Conservation (phyloP, 495 filamentous ascomycete species). For the Aspergillus leporis region DNA sequence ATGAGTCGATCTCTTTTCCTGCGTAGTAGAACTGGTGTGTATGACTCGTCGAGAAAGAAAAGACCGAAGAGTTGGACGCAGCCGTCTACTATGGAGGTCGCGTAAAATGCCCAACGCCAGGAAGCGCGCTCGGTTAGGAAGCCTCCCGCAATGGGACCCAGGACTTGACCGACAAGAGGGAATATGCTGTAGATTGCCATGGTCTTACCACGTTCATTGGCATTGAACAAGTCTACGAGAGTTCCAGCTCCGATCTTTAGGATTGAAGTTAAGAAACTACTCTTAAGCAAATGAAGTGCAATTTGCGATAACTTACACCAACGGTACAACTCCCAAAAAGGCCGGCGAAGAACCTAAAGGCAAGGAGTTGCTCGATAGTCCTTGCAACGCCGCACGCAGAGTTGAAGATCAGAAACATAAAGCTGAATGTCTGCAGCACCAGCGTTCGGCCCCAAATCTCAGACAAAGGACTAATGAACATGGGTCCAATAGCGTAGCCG, state of each 20-base stretch:
- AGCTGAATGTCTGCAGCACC: conserved; percentile 9
- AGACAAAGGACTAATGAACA: conserved; percentile 13
- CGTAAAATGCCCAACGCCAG: conserved; percentile 60
- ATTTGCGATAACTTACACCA: conserved; percentile 34
- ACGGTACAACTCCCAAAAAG: conserved; percentile 50
- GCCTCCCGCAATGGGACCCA: conserved; percentile 52
- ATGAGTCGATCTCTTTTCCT: background rate
- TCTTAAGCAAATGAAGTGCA: conserved; percentile 24
- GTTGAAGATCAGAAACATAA: conserved; percentile 50
- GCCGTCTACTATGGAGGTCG: conserved; percentile 47
- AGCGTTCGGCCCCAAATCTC: conserved; percentile 16
- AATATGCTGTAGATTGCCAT: conserved; percentile 52
- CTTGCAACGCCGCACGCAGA: conserved; percentile 53
- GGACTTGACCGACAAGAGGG: conserved; percentile 55
- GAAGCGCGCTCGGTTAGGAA: conserved; percentile 55
- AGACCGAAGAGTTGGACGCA: conserved; percentile 52
- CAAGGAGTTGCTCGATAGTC: conserved; percentile 48
- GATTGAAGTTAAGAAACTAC: background rate
- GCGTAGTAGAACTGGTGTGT: background rate
- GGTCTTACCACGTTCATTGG: conserved; percentile 57
- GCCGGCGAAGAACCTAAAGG: conserved; percentile 57
- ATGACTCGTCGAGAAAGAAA: conserved; percentile 11
- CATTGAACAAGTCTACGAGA: conserved; percentile 43
- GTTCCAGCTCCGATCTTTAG: conserved; percentile 37
- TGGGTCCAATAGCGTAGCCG: conserved; percentile 16